Percentiles rank a stretch among this genome's conserved stretches.
Evolutionary conservation across 2,329 filamentous ascomycete species (phyloP).

Genomic region (Neospermospora avenae): DNA sequence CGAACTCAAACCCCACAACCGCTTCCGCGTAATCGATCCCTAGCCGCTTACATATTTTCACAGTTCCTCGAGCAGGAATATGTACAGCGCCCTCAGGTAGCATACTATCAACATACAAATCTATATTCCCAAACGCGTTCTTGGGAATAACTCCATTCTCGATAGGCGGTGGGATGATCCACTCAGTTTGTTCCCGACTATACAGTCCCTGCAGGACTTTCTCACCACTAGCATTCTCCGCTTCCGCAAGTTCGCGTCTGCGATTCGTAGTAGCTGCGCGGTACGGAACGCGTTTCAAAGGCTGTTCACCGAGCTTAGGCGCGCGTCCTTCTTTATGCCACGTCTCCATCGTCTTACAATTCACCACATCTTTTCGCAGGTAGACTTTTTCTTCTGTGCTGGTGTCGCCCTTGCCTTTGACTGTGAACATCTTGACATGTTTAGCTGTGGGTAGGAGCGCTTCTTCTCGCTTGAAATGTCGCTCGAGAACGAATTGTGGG

Average conservation of each 20-base stretch:
- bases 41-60: constrained; percentile 77
- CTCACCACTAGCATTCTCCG: constrained; percentile 69
- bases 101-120: constrained; percentile 93
- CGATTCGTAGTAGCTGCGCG: constrained; percentile 86
- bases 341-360: constrained; percentile 87
- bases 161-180: constrained; percentile 90
- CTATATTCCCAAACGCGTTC: constrained; percentile 94
- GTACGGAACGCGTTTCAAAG: constrained; percentile 84
- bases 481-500: constrained; percentile 77
- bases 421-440: constrained; percentile 71
- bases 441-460: constrained; percentile 68
- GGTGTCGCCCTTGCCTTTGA: constrained; percentile 67
- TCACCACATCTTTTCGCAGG: constrained; percentile 72
- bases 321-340: constrained; percentile 96
- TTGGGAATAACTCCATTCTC: constrained; percentile 83
- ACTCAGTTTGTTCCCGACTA: constrained; percentile 81
- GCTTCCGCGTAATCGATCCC: constrained; percentile 90
- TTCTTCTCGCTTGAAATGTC: constrained; percentile 89
- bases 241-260: constrained; percentile 84
- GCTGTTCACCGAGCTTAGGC: constrained; percentile 65
- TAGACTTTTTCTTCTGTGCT: constrained; percentile 80
- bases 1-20: constrained; percentile 95
- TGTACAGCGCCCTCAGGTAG: constrained; percentile 81
- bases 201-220: constrained; percentile 88
- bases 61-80: constrained; percentile 72